These are phyloP conservation scores for Rosa hybrid DNA, from an alignment of 331 rosid species.

Conservation along the genomic window DNA sequence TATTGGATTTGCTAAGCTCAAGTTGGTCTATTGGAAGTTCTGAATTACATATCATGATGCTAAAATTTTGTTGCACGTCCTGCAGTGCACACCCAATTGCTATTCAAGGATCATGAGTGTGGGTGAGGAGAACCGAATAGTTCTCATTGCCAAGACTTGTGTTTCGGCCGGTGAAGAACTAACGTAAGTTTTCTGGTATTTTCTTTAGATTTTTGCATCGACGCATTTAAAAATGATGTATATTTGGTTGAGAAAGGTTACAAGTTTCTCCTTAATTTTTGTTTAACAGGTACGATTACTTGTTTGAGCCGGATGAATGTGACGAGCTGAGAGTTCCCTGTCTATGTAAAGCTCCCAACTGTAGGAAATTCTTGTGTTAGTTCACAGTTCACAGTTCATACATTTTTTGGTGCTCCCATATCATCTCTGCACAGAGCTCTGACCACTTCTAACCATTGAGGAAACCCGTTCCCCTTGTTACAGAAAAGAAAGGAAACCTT, in stretches of 20 bases:
- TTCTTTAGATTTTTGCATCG: not conserved
- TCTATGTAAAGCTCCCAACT: slow-evolving; percentile 75
- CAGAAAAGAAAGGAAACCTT: not conserved
- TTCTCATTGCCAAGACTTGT: slow-evolving; percentile 80
- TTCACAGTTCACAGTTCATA: slow-evolving; percentile 21
- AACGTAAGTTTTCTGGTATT: slow-evolving; percentile 49
- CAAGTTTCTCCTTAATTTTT: too few species aligned
- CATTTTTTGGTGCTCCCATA: slow-evolving; percentile 27
- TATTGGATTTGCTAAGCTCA: not conserved
- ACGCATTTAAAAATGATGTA: too few species aligned
- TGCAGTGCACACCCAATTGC: slow-evolving; percentile 98
- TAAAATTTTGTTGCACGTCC: slow-evolving; percentile 33
- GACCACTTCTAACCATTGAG: slow-evolving; percentile 31
- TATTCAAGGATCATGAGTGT: slow-evolving; percentile 86
- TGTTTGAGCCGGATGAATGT: slow-evolving; percentile 86
- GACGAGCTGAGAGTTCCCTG: slow-evolving; percentile 90
- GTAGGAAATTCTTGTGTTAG: slow-evolving; percentile 88
- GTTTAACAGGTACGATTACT: slow-evolving; percentile 80
- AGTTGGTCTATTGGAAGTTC: not conserved
- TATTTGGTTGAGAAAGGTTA: not conserved
- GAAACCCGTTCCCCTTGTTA: slow-evolving; percentile 27
- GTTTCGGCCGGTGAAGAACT: slow-evolving; percentile 90
- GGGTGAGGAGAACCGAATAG: slow-evolving; percentile 79
- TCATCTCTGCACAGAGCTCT: slow-evolving; percentile 23
- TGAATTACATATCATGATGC: slow-evolving; percentile 11